Evolutionary conservation across 352 stramenopile species (phyloP), one percentile per base, ranked within the genome.

Genomic region (Pythium biforme): DNA sequence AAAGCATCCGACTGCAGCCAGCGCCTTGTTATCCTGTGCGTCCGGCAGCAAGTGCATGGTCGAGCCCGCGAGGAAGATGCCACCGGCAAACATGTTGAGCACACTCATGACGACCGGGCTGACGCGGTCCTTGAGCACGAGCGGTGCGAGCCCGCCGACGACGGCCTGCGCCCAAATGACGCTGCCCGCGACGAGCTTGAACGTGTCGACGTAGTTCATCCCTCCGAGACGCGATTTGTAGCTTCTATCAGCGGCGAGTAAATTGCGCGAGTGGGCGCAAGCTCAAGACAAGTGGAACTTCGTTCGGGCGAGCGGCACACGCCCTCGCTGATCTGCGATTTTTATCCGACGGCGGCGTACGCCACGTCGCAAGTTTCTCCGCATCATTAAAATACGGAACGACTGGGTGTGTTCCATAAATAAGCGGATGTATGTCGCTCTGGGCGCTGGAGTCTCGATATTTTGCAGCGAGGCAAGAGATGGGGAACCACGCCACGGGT

Each of bases 41-140:
- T 94, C 85, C 11, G 85, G 80, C 22, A 94, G 79, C 57, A 94
- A 58, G 55, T 94, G 85, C 64, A 94, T 73, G n/a, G 77, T 85
- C 23, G 85, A 91, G 12, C 83, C 82, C 1, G 81, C 77, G 41
- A 94, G 74, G 64, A 94, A 94, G 55, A 94, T 88, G 37, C 85
- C 85, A 12, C 76, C 85, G 2, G 85, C 83, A 55, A 88, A 71
- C 83, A 91, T 92, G 66, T 94, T 94, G 60, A 94, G 79, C 27
- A 83, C 63, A 49, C 81, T 92, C 22, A 65, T 87, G 41, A 59
- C 57, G 33, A 60, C 1, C 15, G 59, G 66, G 31, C 76, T 77
- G 37, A 75, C 68, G 47, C 70, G 70, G 37, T 66, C 70, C 49
- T 69, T 76, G 15, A 81, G 43, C 27, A 88, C 55, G 25, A 94